Evolutionary conservation across 1,284 basidiomycete species (phyloP).

Genomic region (Rhodotorula sp.): DNA sequence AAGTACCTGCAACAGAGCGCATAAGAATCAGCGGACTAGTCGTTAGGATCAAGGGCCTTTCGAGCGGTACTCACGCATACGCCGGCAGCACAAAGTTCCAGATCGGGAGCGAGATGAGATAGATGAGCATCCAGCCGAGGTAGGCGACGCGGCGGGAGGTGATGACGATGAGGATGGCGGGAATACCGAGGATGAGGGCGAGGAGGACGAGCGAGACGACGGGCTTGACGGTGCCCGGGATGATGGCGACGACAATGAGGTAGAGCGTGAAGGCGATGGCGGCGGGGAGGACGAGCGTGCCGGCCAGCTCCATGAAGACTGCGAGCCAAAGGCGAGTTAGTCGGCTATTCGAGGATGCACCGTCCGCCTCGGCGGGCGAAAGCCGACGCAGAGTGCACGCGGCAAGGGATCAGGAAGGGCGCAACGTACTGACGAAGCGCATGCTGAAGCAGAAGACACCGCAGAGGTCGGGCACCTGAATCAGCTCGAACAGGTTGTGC

Average conservation of each 20-base stretch:
- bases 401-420: too few species aligned
- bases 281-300: constrained; percentile 55
- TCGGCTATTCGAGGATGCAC: too few species aligned
- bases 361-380: too few species aligned
- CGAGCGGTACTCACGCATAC: constrained; percentile 29
- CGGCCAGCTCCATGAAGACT: constrained; percentile 55
- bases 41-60: too few species aligned
- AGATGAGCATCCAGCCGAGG: constrained; percentile 54
- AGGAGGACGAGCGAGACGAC: constrained; percentile 47
- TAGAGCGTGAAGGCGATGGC: constrained; percentile 55
- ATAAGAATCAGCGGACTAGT: too few species aligned
- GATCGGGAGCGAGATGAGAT: constrained; percentile 52
- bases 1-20: constrained; percentile 29
- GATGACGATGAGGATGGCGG: constrained; percentile 54
- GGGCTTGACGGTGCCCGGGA: constrained; percentile 45
- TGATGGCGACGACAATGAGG: constrained; percentile 46
- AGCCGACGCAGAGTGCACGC: neutral
- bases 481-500: constrained; percentile 55
- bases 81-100: constrained; percentile 51
- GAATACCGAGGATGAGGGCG: constrained; percentile 55
- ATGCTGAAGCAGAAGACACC: constrained; percentile 57
- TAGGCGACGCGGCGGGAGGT: constrained; percentile 52
- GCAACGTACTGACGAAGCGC: constrained; percentile 49
- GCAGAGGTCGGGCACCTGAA: constrained; percentile 55
- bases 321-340: neutral